Evolutionary conservation across 2,329 filamentous ascomycete genomes (phyloP).

Genomic region (Cucurbitaria berberidis): DNA sequence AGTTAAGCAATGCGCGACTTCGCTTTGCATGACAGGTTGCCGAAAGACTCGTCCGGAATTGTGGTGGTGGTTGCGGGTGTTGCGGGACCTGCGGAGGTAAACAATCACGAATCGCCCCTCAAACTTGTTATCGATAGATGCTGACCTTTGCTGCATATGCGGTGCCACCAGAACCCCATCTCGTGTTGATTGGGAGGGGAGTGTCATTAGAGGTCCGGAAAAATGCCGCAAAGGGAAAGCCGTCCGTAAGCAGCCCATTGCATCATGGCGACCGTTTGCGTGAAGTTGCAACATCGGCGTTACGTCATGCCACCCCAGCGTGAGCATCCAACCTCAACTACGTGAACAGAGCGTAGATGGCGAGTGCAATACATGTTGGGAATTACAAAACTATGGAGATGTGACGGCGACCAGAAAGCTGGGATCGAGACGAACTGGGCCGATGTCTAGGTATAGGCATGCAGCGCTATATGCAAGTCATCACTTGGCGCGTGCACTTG

Average conservation of each 20-base stretch:
- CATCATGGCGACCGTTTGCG: slow-evolving; percentile 2
- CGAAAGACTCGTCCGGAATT: neutral
- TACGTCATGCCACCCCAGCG: slow-evolving; percentile 11
- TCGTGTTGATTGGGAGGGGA: neutral
- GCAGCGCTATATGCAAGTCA: too few species aligned
- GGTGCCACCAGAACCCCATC: slow-evolving; percentile 8
- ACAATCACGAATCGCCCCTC: slow-evolving; percentile 7
- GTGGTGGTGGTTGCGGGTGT: slow-evolving; percentile 4
- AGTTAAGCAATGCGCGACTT: neutral
- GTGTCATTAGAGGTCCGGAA: neutral
- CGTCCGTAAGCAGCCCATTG: slow-evolving; percentile 5
- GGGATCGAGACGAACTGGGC: neutral
- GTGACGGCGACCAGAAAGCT: neutral
- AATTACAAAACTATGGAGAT: neutral
- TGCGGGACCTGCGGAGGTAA: slow-evolving; percentile 23
- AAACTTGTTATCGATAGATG: slow-evolving; percentile 11
- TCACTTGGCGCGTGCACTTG: too few species aligned
- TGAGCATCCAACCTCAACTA: neutral
- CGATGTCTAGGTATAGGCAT: too few species aligned
- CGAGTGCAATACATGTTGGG: neutral
- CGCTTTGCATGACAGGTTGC: neutral
- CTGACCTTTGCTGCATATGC: slow-evolving; percentile 8
- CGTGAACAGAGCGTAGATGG: too few species aligned
- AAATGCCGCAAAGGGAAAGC: slow-evolving; percentile 3
- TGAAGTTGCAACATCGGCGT: slow-evolving; percentile 8